Evolutionary conservation across 768 basidiomycete species (phyloP), one percentile per base, ranked within the genome.

Genomic region (Lentinula guzmanii): DNA sequence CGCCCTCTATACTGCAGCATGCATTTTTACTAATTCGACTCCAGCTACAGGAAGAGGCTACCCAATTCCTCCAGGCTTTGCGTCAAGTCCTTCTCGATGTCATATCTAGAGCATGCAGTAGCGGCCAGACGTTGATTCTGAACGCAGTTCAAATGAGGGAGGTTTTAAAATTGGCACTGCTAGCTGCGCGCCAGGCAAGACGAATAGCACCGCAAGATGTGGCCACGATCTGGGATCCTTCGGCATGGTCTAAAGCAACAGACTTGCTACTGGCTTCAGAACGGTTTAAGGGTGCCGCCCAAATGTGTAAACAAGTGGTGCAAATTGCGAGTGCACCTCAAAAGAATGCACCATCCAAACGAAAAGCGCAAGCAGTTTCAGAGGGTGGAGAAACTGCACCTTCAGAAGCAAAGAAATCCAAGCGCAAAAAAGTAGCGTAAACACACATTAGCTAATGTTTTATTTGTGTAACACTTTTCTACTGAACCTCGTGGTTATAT

Each of bases 81-180:
- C 82, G 81, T 43, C 66, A 77, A 54, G 72, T 73, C 3, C 69
- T 93, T 54, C 75, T 84, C 35, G 76, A 77, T 18, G 69, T 82
- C 51, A 71, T 85, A 34, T 73, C 76, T 1, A 71, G 72, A 13
- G 81, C 86, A 5, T 82, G 84, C 64, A 74, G 78, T 4, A 78
- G 34, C 16, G 37, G 39, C 16, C 15, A 82, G 31, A 73, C 77
- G 28, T 64, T 69, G 43, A 67, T 75, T 9, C 70, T 87, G 46
- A 86, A 83, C 15, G 77, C 87, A 1, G 70, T 83, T 1, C 90
- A 93, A 64, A 68, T 89, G 67, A 96, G 93, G 73, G 89, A 90
- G n/a, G 70, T 93, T 18, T 71, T 93, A 61, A 95, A 91, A 72
- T 73, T 90, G 56, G 86, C 78, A 0, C 74, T 91, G 31, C 68